Evolutionary conservation across 1,284 basidiomycete genomes (phyloP), one percentile per base, ranked within the genome.

Genomic region (Ustilago bromivora): DNA sequence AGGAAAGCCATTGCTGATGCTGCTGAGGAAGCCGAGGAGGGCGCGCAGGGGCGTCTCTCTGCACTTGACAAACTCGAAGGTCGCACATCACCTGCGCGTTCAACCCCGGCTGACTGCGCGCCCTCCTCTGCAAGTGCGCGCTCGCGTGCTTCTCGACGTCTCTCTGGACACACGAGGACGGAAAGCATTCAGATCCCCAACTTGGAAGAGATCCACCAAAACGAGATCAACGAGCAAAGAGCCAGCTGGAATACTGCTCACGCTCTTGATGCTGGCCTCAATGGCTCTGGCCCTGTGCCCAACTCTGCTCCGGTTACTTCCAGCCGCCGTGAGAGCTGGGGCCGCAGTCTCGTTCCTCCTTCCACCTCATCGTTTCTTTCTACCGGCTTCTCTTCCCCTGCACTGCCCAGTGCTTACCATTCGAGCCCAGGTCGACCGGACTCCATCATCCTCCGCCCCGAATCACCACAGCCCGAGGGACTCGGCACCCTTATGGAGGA

Each of bases 11-110:
- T 76, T 28, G 66, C 70, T 2, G 73, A 69, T 43, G 69, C 65
- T 8, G 53, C 56, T 13, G 61, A 65, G 8, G 59, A 68, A 40
- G 61, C 55, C 1, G 65, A 58, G 17, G 73, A 76, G 52, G 69
- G 68, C 35, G 71, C 59, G 8, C 58, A 78, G 17, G 74, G 71
- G 23, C 77, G 82, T 36, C 71, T 79, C 32, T 80, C 81, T n/a
- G 82, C 82, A 5, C 66, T 83, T 17, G 82, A 83, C 34, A 83
- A 83, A 70, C 80, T 83, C 49, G 82, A 83, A 57, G 82, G 82
- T 8, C 66, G 76, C 12, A 40, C 64, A 11, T 41, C 65, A 6
- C 34, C 65, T 1, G 63, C 62, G 4, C 61, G 61, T 34, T 35
- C 13, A 17, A 43, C 52, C 28, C 36, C 35, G 31, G 10, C 34